Conservation (phyloP, 345 rosid species). For the Mercurialis annua region DNA sequence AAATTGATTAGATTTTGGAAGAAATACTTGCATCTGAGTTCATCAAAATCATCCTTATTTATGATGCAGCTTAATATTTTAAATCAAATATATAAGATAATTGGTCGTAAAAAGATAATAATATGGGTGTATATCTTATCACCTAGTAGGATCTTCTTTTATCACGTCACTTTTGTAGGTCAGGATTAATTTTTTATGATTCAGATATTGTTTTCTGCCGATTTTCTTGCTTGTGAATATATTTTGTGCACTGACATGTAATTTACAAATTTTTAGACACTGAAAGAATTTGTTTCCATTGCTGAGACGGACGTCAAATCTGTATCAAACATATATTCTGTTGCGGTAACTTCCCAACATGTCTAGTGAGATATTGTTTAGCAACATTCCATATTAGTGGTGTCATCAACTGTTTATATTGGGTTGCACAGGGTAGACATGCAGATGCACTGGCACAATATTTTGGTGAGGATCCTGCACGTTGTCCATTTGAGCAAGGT, state of each 20-base stretch:
- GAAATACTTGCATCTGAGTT: background rate
- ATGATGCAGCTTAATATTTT: background rate
- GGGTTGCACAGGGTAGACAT: conserved; percentile 77
- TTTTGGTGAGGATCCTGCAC: conserved; percentile 95
- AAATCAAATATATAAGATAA: background rate
- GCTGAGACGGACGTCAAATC: conserved; percentile 82
- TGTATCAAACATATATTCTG: conserved; percentile 70
- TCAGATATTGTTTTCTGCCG: background rate
- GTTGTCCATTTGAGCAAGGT: conserved; percentile 99
- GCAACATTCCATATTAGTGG: background rate
- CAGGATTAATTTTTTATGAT: background rate
- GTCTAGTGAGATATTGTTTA: background rate
- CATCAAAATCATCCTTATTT: background rate
- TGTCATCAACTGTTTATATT: conserved; percentile 8
- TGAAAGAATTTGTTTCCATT: conserved; percentile 65
- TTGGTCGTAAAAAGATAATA: background rate
- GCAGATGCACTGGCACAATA: conserved; percentile 96
- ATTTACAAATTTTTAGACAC: conserved; percentile 41
- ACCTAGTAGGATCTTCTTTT: background rate
- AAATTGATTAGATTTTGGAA: background rate
- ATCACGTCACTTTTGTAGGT: background rate
- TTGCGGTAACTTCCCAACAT: conserved; percentile 64
- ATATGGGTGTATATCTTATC: background rate
- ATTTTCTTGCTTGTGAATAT: background rate
- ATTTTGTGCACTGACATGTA: conserved; percentile 19